A percentile compares a stretch with the other conserved stretches of the same genome.
Conservation (phyloP, 2,329 filamentous ascomycete genomes). For the Leptographium flavum region DNA sequence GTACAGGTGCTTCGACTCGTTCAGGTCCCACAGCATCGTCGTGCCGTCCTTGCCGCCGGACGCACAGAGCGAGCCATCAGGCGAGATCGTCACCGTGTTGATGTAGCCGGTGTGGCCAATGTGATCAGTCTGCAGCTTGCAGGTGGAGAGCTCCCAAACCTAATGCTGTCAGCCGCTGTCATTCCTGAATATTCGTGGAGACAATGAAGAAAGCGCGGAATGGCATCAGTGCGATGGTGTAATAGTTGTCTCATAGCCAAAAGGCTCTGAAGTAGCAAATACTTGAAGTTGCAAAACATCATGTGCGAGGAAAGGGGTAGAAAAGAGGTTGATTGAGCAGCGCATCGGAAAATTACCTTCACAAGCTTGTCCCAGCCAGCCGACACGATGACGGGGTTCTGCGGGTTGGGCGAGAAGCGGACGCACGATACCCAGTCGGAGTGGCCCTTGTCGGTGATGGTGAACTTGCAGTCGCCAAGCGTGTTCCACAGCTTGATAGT, state of each 20-base stretch:
- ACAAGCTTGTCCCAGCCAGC: slow-evolving; percentile 99
- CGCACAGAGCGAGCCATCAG: slow-evolving; percentile 96
- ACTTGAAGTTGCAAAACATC: slow-evolving; percentile 89
- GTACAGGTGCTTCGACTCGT: slow-evolving; percentile 99
- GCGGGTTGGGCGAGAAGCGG: slow-evolving; percentile 98
- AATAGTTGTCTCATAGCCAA: slow-evolving; percentile 76
- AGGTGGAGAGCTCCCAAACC: slow-evolving; percentile 99
- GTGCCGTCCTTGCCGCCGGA: slow-evolving; percentile 99
- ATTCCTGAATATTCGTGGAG: not conserved
- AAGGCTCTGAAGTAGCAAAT: slow-evolving; percentile 99
- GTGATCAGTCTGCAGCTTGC: slow-evolving; percentile 99
- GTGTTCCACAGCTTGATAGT: slow-evolving; percentile 99
- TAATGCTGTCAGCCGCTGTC: slow-evolving; percentile 21
- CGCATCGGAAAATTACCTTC: slow-evolving; percentile 52
- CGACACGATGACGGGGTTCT: slow-evolving; percentile 99
- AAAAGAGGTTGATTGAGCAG: not conserved
- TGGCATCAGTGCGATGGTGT: slow-evolving; percentile 69
- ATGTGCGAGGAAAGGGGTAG: slow-evolving; percentile 35
- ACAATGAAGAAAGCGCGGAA: slow-evolving; percentile 7
- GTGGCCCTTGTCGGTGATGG: slow-evolving; percentile 99
- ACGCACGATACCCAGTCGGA: slow-evolving; percentile 99
- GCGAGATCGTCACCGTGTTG: slow-evolving; percentile 99
- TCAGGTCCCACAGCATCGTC: slow-evolving; percentile 99
- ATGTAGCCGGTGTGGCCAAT: slow-evolving; percentile 99
- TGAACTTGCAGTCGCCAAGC: slow-evolving; percentile 99